Evolutionary conservation across 352 stramenopile species (phyloP).

Genomic region (Globisporangium middletonii): DNA sequence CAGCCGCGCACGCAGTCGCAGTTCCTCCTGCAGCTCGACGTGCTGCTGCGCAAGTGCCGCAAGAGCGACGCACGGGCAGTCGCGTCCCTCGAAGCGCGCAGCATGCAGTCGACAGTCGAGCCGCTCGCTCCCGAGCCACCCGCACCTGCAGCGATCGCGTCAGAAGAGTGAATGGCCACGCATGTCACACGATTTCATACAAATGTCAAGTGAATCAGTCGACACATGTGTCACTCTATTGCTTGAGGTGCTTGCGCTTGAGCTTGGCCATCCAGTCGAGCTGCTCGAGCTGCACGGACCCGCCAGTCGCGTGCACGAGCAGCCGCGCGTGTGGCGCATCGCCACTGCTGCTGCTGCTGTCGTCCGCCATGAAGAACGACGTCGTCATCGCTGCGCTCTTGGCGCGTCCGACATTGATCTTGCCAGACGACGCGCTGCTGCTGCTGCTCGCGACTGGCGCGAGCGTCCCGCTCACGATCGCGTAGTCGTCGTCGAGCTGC

Average conservation of each 20-base stretch:
- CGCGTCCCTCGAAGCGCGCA: not conserved
- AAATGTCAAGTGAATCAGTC: not conserved
- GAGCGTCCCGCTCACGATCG: conserved; percentile 53
- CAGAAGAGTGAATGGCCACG: no score
- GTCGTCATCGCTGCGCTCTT: conserved; percentile 67
- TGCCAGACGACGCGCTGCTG: conserved; percentile 26
- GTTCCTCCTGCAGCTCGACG: conserved; percentile 13
- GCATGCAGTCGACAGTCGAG: no score
- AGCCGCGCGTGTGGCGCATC: conserved; percentile 17
- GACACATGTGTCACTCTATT: not conserved
- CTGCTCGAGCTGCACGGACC: conserved; percentile 42
- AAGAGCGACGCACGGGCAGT: not conserved
- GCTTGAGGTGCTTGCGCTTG: conserved; percentile 56
- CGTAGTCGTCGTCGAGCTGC: conserved; percentile 71
- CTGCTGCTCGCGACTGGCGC: conserved; percentile 12
- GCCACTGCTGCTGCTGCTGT: conserved; percentile 1
- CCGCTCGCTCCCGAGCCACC: no score
- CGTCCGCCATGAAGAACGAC: conserved; percentile 69
- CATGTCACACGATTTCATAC: not conserved
- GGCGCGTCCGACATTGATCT: conserved; percentile 68
- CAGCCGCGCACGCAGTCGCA: conserved; percentile 12
- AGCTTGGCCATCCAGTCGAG: conserved; percentile 81
- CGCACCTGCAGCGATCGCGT: no score
- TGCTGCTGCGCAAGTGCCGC: conserved; percentile 8
- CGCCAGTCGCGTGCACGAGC: conserved; percentile 41